Evolutionary conservation across 179 eudicot species (phyloP), one percentile per base, ranked within the genome.

Genomic region (Actinidia chinensis): DNA sequence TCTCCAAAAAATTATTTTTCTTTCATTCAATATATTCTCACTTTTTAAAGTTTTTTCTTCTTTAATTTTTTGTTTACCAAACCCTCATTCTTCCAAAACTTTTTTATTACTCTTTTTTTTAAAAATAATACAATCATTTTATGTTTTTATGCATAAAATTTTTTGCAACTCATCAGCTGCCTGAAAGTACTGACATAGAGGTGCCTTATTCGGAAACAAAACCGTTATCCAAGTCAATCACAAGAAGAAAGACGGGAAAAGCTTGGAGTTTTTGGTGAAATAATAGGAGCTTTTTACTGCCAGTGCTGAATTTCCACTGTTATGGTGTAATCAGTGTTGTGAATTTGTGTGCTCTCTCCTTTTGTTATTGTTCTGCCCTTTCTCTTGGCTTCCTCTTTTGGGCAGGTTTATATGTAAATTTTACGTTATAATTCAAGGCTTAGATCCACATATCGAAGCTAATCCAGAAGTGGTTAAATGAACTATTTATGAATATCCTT

Each of bases 221-320:
- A 73, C 85, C 88, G 0, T 70, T 86, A 8, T 17, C 73, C 11
- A 88, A 88, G 79, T 79, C 91, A 1, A 68, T 67, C 1, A 84
- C 89, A 11, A 86, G 83, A 18, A 79, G 84, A 64, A 86, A 84
- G 78, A 33, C 82, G 50, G 78, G 80, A 4, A 86, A 69, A 68
- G 79, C 78, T 4, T 86, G 61, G 84, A 83, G 85, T 75, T 86
- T 84, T 74, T 88, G 85, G 91, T 23, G 86, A 83, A 88, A 86
- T 78, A 88, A 76, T 77, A 88, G 86, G 84, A 88, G 91, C 66
- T 86, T 88, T 56, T 79, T 88, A 2, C 86, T 84, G 10, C 73
- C 87, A 88, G 40, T 86, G 87, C 68, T 86, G 83, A 80, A 55
- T 42, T 8, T 73, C 47, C 8, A 60, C 17, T 0, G 47, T 58